Evolutionary conservation across 345 rosid genomes (phyloP), one percentile per base, ranked within the genome.

Genomic region (Carallia brachiata): DNA sequence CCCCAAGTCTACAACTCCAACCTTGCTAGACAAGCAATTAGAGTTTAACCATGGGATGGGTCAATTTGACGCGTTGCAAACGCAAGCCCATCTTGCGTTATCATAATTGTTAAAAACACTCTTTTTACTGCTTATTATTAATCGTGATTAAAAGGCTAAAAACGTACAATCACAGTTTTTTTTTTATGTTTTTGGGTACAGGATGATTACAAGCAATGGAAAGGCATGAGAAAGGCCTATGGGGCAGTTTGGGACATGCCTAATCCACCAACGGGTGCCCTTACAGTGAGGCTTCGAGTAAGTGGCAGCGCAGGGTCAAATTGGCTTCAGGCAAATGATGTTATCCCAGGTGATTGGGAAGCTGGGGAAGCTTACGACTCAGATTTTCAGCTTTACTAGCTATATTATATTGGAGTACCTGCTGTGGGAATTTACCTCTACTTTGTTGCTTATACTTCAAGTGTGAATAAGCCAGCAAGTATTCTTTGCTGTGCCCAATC

Each of bases 201-300:
- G 94, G 91, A 85, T 74, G 89, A 85, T 60, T 72, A 82, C 69
- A 78, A 82, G 65, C 79, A 85, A 56, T 91, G 97, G 98, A 27
- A 3, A 68, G 74, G 83, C 13, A 88, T 91, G 98, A 84, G 97
- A 75, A 87, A 85, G 79, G 92, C 79, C 4, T 87, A 67, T 37
- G 97, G 94, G 34, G 92, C 89, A 3, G 96, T 91, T 44, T 92
- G 75, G 32, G 98, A 91, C 82, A 39, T 59, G 27, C 66, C 77
- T 0, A 88, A 72, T 48, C 97, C 94, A 12, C 97, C 97, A 36
- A 52, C 37, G n/a, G 98, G 89, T 0, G 16, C 32, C 1, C 73
- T 90, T 30, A 70, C 58, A 1, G 69, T 89, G 70, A 85, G 92
- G 84, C 75, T 93, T 65, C 85, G 72, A 68, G 88, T 89, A 15